Evolutionary conservation across 129 eudicot species (phyloP).

Genomic region (Silybum marianum): DNA sequence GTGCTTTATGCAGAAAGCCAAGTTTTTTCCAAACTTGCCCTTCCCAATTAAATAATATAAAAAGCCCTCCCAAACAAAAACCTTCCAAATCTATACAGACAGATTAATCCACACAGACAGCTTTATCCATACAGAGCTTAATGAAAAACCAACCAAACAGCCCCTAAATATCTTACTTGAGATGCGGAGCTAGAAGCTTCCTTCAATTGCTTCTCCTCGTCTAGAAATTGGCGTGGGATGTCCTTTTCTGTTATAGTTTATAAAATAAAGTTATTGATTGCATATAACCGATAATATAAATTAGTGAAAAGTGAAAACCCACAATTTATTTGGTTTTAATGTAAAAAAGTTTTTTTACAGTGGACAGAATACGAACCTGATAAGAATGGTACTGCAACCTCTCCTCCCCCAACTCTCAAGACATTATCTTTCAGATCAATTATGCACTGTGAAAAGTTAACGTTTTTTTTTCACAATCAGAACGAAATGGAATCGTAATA

Average conservation of each 20-base stretch:
- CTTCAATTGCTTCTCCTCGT: constrained; percentile 56
- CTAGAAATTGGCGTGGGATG: constrained; percentile 60
- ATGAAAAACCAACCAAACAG: too few species aligned
- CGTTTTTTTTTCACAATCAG: neutral
- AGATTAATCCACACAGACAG: too few species aligned
- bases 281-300: neutral
- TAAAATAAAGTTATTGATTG: neutral
- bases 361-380: constrained; percentile 36
- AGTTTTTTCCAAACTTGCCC: too few species aligned
- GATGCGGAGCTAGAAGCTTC: constrained; percentile 74
- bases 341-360: neutral
- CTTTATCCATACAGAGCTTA: too few species aligned
- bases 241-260: constrained; percentile 53
- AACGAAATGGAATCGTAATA: neutral
- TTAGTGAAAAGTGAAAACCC: neutral
- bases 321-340: neutral
- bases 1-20: too few species aligned
- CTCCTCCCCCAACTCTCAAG: constrained; percentile 79
- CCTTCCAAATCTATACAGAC: too few species aligned
- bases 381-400: constrained; percentile 77
- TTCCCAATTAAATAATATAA: too few species aligned
- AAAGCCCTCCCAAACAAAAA: too few species aligned
- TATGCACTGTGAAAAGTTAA: constrained; percentile 51
- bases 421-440: constrained; percentile 82
- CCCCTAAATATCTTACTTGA: constrained; percentile 43